Percentiles rank a stretch among this genome's conserved stretches.
phyloP scores from a whole-genome alignment of 805 yeast genomes.

The Scheffersomyces lignosus region DNA sequence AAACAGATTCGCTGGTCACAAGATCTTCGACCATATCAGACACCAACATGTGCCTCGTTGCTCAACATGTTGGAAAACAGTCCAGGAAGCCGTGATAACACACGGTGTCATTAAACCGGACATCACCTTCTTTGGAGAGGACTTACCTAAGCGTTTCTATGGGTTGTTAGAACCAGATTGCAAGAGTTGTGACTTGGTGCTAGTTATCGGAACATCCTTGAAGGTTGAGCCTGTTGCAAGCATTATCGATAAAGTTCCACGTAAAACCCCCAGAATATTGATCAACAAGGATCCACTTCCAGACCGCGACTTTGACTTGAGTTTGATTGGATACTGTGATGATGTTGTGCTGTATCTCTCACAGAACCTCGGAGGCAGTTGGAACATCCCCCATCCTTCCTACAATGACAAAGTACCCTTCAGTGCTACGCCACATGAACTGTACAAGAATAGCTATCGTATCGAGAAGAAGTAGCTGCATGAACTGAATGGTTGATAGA shows the following conservation, averaged over 20 bases:
- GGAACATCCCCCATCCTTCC: slow-evolving; percentile 21
- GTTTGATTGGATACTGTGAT: slow-evolving; percentile 42
- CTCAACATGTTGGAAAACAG: slow-evolving; percentile 29
- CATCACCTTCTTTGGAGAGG: slow-evolving; percentile 80
- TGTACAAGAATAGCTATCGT: not conserved
- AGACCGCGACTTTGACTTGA: slow-evolving; percentile 39
- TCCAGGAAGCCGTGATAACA: slow-evolving; percentile 21
- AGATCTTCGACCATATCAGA: slow-evolving; percentile 48
- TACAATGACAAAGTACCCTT: slow-evolving; percentile 3
- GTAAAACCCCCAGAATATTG: slow-evolving; percentile 35
- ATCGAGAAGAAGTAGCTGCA: not conserved
- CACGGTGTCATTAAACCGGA: slow-evolving; percentile 78
- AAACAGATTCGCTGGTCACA: slow-evolving; percentile 51
- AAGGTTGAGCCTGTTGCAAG: slow-evolving; percentile 58
- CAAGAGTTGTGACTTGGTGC: slow-evolving; percentile 69
- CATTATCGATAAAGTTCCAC: slow-evolving; percentile 35
- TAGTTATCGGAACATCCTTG: slow-evolving; percentile 83
- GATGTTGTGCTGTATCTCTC: slow-evolving; percentile 38
- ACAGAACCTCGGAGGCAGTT: slow-evolving; percentile 25
- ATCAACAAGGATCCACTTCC: slow-evolving; percentile 40
- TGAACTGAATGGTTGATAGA: too few species aligned
- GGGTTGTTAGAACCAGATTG: slow-evolving; percentile 49
- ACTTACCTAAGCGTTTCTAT: slow-evolving; percentile 50
- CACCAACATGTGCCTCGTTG: slow-evolving; percentile 56
- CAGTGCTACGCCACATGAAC: not conserved